Evolutionary conservation across 2,329 filamentous ascomycete genomes (phyloP).

Genomic region (Chaetomium strumarium): DNA sequence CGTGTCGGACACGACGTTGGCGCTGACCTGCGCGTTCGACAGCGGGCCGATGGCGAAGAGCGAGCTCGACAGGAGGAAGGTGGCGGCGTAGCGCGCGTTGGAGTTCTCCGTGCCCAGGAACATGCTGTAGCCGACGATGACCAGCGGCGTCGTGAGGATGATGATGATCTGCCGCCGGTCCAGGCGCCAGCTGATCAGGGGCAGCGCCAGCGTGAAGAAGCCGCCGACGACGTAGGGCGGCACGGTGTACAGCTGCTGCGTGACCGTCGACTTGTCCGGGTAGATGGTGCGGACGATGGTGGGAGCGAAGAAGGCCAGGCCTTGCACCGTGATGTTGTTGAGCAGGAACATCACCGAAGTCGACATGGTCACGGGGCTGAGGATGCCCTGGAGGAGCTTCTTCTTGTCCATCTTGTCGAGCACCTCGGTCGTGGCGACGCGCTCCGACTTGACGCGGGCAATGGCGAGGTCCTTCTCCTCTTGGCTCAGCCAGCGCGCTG

Average conservation of each 20-base stretch:
- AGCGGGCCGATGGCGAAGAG: constrained; percentile 59
- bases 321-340: constrained; percentile 66
- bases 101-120: constrained; percentile 51
- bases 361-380: constrained; percentile 48
- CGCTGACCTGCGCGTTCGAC: constrained; percentile 59
- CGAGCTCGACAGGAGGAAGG: constrained; percentile 59
- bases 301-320: constrained; percentile 64
- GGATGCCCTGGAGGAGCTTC: constrained; percentile 57
- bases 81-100: constrained; percentile 58
- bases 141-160: constrained; percentile 50
- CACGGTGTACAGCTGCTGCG: constrained; percentile 63
- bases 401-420: constrained; percentile 42
- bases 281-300: constrained; percentile 68
- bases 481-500: constrained; percentile 56
- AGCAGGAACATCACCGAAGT: constrained; percentile 57
- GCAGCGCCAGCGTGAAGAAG: constrained; percentile 55
- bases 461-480: constrained; percentile 59
- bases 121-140: constrained; percentile 64
- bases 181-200: constrained; percentile 52
- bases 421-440: constrained; percentile 51
- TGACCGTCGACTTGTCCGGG: constrained; percentile 48
- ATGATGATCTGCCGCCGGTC: constrained; percentile 57
- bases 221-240: constrained; percentile 63
- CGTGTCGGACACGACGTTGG: constrained; percentile 65
- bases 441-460: constrained; percentile 55